Evolutionary conservation across 2,329 filamentous ascomycete genomes (phyloP).

Genomic region (Fusarium fujikuroi): DNA sequence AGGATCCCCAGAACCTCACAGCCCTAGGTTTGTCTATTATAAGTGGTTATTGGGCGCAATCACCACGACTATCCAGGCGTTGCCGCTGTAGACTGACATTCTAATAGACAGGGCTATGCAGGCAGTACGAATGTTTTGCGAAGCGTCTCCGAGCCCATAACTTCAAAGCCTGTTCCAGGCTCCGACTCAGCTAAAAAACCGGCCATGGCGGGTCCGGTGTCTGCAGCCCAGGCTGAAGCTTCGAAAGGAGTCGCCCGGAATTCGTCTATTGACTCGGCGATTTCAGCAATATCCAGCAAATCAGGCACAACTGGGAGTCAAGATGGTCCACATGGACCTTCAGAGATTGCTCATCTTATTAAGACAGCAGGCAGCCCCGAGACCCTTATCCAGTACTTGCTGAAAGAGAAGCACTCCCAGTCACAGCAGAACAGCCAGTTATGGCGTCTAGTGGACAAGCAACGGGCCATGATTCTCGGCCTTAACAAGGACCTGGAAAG

Average conservation of each 20-base stretch:
- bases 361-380: slow-evolving; percentile 88
- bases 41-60: not conserved
- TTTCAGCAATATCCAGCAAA: slow-evolving; percentile 77
- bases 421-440: slow-evolving; percentile 91
- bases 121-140: slow-evolving; percentile 60
- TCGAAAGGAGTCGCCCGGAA: slow-evolving; percentile 69
- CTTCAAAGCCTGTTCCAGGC: slow-evolving; percentile 56
- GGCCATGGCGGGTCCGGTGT: slow-evolving; percentile 61
- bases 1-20: slow-evolving; percentile 48
- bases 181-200: slow-evolving; percentile 51
- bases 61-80: not conserved
- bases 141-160: slow-evolving; percentile 58
- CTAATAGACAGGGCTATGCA: slow-evolving; percentile 42
- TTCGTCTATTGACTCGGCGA: slow-evolving; percentile 92
- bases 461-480: slow-evolving; percentile 90
- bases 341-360: slow-evolving; percentile 83
- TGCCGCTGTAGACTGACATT: slow-evolving; percentile 22
- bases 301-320: slow-evolving; percentile 65
- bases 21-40: slow-evolving; percentile 47
- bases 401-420: slow-evolving; percentile 91
- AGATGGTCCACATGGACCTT: slow-evolving; percentile 68
- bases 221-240: slow-evolving; percentile 53
- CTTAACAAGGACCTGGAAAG: slow-evolving; percentile 95
- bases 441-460: slow-evolving; percentile 96
- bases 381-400: slow-evolving; percentile 84